These are phyloP conservation scores for Colletotrichum tabaci DNA, from an alignment of 2,329 filamentous ascomycete species.

Conservation along the genomic window DNA sequence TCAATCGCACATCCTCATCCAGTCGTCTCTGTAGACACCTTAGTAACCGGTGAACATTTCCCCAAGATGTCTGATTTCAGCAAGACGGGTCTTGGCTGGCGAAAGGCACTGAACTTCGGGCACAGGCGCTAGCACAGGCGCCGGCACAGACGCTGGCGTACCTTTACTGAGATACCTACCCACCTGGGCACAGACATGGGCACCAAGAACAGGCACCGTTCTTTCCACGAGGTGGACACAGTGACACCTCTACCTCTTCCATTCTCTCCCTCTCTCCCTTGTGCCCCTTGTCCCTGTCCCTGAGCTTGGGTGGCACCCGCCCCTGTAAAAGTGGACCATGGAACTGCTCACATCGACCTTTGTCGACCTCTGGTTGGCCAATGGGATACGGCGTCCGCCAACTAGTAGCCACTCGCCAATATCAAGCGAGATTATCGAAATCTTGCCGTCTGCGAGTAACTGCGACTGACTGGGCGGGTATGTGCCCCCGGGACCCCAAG, in stretches of 20 bases:
- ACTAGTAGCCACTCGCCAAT: constrained; percentile 42
- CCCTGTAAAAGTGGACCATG: constrained; percentile 39
- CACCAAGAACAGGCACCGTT: constrained; percentile 3
- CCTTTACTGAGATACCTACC: too few species aligned
- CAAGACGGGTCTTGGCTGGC: neutral
- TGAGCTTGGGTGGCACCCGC: neutral
- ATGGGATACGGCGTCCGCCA: constrained; percentile 23
- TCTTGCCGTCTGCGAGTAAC: constrained; percentile 40
- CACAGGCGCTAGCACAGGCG: neutral
- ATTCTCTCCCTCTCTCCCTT: neutral
- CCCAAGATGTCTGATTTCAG: neutral
- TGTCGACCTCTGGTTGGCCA: constrained; percentile 29
- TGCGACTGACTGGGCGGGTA: neutral
- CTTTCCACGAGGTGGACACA: neutral
- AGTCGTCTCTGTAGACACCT: neutral
- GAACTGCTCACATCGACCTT: constrained; percentile 32
- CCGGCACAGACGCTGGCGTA: too few species aligned
- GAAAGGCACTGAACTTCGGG: neutral
- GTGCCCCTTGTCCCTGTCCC: neutral
- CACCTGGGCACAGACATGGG: neutral
- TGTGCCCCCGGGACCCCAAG: constrained; percentile 4
- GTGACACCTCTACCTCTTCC: too few species aligned
- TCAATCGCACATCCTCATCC: neutral
- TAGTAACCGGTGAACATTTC: neutral
- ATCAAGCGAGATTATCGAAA: constrained; percentile 48